A percentile compares a stretch with the other conserved stretches of the same genome.
Conservation (phyloP, 495 filamentous ascomycete genomes). For the Daldinia caldariorum region DNA sequence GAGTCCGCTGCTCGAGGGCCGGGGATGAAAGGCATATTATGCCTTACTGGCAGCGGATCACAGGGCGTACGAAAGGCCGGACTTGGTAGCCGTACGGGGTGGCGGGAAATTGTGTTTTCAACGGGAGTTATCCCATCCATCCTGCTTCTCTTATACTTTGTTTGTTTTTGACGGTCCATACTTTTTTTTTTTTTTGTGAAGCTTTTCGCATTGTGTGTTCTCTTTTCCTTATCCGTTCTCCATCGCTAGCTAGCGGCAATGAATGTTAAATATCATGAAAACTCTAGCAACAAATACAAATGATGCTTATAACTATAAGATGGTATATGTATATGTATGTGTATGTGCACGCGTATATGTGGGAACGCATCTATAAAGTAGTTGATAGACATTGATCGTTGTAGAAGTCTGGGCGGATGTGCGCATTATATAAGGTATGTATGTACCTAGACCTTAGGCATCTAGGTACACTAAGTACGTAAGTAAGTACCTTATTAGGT, state of each 20-base stretch:
- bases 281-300: conserved; percentile 42
- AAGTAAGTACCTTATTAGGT: no score
- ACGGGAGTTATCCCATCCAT: conserved; percentile 15
- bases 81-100: conserved; percentile 16
- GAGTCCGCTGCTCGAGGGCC: conserved; percentile 30
- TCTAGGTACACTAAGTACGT: neutral
- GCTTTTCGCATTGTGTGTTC: conserved; percentile 42
- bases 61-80: conserved; percentile 38
- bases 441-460: no score
- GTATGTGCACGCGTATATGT: neutral
- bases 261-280: conserved; percentile 43
- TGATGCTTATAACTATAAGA: conserved; percentile 30
- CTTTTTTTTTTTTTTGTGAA: conserved; percentile 40
- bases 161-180: conserved; percentile 33
- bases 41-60: conserved; percentile 29
- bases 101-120: conserved; percentile 41
- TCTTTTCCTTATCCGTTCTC: conserved; percentile 38
- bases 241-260: conserved; percentile 42
- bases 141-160: conserved; percentile 40
- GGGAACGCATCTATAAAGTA: neutral
- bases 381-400: neutral
- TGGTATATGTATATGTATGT: neutral
- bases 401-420: neutral
- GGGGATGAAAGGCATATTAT: conserved; percentile 26
- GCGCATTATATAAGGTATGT: neutral